These are phyloP conservation scores for Vinca minor DNA, from an alignment of 257 asterid genomes.

Conservation along the genomic window DNA sequence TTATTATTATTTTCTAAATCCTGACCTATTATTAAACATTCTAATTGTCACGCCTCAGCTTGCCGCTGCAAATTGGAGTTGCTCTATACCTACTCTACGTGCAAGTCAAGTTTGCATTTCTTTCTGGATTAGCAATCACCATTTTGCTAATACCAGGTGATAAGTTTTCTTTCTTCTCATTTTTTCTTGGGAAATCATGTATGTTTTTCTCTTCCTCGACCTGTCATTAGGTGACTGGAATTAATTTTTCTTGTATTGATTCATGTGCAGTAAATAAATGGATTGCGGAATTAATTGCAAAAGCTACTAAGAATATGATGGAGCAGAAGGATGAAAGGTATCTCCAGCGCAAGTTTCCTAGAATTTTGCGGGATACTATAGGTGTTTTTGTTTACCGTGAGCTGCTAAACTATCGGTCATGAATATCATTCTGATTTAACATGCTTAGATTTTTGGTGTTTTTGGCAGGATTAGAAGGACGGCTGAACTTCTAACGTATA, in stretches of 20 bases:
- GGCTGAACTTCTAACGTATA: slow-evolving; percentile 60
- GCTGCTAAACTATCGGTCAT: not conserved
- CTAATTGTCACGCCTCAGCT: slow-evolving; percentile 45
- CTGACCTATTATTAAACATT: slow-evolving; percentile 3
- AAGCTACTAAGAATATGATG: slow-evolving; percentile 85
- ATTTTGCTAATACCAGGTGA: slow-evolving; percentile 90
- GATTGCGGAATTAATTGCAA: slow-evolving; percentile 89
- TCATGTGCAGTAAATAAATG: slow-evolving; percentile 72
- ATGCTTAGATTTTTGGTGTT: slow-evolving; percentile 7
- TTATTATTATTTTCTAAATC: too few species aligned
- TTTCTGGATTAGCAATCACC: slow-evolving; percentile 81
- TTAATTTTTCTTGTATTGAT: not conserved
- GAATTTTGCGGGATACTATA: not conserved
- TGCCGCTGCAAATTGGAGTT: slow-evolving; percentile 93
- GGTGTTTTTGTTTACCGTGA: not conserved
- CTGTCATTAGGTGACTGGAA: not conserved
- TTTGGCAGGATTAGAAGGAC: slow-evolving; percentile 77
- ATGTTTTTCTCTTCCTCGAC: too few species aligned
- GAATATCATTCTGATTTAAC: not conserved
- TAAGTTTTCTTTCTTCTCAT: not conserved
- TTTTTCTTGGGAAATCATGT: not conserved
- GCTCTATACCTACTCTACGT: slow-evolving; percentile 76
- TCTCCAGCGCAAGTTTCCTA: not conserved
- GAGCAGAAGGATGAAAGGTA: slow-evolving; percentile 97
- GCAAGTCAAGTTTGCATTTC: slow-evolving; percentile 90